phyloP scores from a whole-genome alignment of 306 rosid genomes.

The Quercus cerris region DNA sequence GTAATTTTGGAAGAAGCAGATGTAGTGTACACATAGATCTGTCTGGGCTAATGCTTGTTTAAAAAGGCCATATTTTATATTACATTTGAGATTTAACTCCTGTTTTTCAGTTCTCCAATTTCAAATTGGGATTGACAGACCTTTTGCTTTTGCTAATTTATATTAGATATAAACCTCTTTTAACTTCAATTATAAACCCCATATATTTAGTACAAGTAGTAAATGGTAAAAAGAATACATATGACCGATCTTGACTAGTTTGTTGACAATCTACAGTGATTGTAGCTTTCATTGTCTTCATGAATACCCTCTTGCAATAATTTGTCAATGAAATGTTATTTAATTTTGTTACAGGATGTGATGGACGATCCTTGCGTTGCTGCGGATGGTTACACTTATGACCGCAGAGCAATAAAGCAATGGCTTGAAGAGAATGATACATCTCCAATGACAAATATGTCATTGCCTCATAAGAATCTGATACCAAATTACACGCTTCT shows the following conservation, averaged over 20 bases:
- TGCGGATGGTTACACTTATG: constrained; percentile 90
- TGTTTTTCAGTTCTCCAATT: background rate
- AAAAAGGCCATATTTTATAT: background rate
- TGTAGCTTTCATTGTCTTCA: constrained; percentile 1
- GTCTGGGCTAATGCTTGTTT: background rate
- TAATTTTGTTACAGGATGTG: constrained; percentile 55
- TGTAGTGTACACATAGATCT: background rate
- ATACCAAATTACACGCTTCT: constrained; percentile 80
- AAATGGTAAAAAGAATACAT: too few relatives aligned
- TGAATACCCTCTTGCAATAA: background rate
- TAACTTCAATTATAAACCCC: background rate
- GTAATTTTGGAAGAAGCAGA: too few relatives aligned
- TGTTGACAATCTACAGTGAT: too few relatives aligned
- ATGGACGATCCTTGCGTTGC: constrained; percentile 98
- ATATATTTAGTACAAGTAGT: too few relatives aligned
- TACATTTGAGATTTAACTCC: background rate
- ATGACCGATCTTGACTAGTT: too few relatives aligned
- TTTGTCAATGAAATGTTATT: background rate
- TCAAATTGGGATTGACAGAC: background rate
- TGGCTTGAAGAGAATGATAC: constrained; percentile 66
- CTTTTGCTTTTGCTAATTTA: background rate
- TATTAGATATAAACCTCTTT: background rate
- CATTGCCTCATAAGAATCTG: constrained; percentile 59
- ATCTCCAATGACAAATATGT: constrained; percentile 81
- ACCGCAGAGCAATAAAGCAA: constrained; percentile 61